These are phyloP conservation scores for Wallacemonas collosoma DNA, from an alignment of 208 protist genomes.

Conservation along the genomic window DNA sequence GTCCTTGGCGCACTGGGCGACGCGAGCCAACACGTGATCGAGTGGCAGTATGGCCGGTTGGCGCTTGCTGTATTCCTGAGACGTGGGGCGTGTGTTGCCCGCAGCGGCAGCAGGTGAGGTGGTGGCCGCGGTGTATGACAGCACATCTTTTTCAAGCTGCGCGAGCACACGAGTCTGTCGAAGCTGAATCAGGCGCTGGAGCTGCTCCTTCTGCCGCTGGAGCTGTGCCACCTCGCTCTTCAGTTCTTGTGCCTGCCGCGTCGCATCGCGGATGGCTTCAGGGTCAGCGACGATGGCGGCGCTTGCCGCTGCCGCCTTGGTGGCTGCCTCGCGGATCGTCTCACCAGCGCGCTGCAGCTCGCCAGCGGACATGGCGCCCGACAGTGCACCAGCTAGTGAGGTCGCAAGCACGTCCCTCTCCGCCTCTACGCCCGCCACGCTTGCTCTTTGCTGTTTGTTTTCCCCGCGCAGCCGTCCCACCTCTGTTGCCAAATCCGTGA, in stretches of 20 bases:
- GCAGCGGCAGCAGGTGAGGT: too few species aligned
- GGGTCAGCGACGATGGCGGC: constrained; percentile 66
- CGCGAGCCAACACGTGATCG: constrained; percentile 15
- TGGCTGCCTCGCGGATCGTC: constrained; percentile 62
- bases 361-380: constrained; percentile 28
- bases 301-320: constrained; percentile 54
- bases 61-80: not conserved
- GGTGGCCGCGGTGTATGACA: constrained; percentile 10
- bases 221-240: constrained; percentile 77
- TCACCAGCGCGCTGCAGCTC: constrained; percentile 49
- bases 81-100: too few species aligned
- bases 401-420: constrained; percentile 59
- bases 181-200: constrained; percentile 61
- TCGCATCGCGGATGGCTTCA: constrained; percentile 52
- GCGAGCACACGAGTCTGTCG: constrained; percentile 62
- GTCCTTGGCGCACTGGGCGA: constrained; percentile 27
- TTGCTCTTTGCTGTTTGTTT: constrained; percentile 52
- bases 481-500: constrained; percentile 56
- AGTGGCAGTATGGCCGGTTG: constrained; percentile 1
- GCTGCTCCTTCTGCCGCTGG: constrained; percentile 72
- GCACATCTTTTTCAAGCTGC: constrained; percentile 49
- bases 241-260: constrained; percentile 63
- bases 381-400: constrained; percentile 20
- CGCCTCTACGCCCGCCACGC: constrained; percentile 61
- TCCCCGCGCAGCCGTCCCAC: constrained; percentile 55